Conservation (phyloP, 2,329 filamentous ascomycete species). For the Amylocarpus encephaloides region DNA sequence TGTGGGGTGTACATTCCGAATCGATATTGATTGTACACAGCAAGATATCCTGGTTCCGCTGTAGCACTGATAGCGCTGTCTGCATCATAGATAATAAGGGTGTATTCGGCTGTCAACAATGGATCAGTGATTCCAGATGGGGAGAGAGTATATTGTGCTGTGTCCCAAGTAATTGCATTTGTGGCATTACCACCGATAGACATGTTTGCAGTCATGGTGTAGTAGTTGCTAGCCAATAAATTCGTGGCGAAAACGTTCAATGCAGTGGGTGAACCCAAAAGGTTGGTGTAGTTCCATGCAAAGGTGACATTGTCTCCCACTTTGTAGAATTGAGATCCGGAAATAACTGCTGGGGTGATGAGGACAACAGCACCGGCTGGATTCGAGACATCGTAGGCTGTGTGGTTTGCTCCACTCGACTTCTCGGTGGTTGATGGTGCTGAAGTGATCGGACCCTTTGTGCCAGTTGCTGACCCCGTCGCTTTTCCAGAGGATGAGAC, state of each 20-base stretch:
- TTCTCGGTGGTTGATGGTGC: slow-evolving; percentile 5
- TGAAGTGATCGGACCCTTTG: neutral
- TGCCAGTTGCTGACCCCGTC: slow-evolving; percentile 1
- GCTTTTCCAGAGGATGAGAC: neutral
- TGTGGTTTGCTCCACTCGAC: slow-evolving; percentile 13
- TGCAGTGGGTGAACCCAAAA: slow-evolving; percentile 52
- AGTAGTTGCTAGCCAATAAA: slow-evolving; percentile 45
- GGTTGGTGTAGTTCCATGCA: slow-evolving; percentile 59
- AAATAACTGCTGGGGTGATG: slow-evolving; percentile 43
- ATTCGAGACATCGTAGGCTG: slow-evolving; percentile 39
- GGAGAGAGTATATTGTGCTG: slow-evolving; percentile 39
- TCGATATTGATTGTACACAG: slow-evolving; percentile 40
- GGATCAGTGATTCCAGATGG: slow-evolving; percentile 29
- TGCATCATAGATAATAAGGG: slow-evolving; percentile 55
- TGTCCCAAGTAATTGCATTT: slow-evolving; percentile 53
- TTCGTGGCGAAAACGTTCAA: slow-evolving; percentile 55
- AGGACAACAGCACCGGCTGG: slow-evolving; percentile 48
- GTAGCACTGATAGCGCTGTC: slow-evolving; percentile 44
- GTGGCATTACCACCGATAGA: slow-evolving; percentile 43
- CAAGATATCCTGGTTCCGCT: slow-evolving; percentile 50
- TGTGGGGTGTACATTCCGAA: slow-evolving; percentile 53
- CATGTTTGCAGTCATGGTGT: slow-evolving; percentile 59
- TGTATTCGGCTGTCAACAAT: slow-evolving; percentile 50
- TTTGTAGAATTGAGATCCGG: slow-evolving; percentile 48
- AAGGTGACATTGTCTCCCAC: slow-evolving; percentile 54